Percentiles rank a stretch among this genome's conserved stretches.
These are phyloP conservation scores for Plantago elongata DNA, from an alignment of 257 asterid genomes.

Conservation along the genomic window DNA sequence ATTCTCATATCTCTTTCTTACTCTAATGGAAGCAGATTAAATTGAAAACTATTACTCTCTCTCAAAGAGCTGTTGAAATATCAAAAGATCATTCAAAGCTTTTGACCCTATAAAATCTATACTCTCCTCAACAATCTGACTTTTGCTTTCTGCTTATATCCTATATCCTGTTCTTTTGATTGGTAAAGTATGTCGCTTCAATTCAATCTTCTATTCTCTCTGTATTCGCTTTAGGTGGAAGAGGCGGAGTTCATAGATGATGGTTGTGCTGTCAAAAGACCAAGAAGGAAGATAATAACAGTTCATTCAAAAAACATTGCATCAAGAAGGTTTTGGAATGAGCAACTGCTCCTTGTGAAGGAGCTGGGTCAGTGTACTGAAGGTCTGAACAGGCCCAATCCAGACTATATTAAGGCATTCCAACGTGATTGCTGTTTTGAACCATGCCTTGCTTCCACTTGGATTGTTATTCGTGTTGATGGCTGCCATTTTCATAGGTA, in stretches of 20 bases:
- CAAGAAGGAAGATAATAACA: slow-evolving; percentile 40
- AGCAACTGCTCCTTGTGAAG: slow-evolving; percentile 35
- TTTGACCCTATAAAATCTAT: too few relatives aligned
- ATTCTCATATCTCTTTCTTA: slow-evolving; percentile 16
- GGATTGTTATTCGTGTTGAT: slow-evolving; percentile 80
- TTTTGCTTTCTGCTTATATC: too few relatives aligned
- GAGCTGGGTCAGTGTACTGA: slow-evolving; percentile 56
- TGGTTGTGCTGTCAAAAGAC: slow-evolving; percentile 65
- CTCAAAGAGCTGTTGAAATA: too few relatives aligned
- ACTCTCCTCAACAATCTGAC: too few relatives aligned
- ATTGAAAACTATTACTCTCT: too few relatives aligned
- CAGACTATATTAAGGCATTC: slow-evolving; percentile 60
- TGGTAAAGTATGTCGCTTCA: too few relatives aligned
- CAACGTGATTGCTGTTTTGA: slow-evolving; percentile 48
- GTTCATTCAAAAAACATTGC: slow-evolving; percentile 63
- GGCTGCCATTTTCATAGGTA: slow-evolving; percentile 77
- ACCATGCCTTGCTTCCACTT: slow-evolving; percentile 38
- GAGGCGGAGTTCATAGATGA: slow-evolving; percentile 52
- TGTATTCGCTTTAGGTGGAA: too few relatives aligned
- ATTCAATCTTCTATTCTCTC: too few relatives aligned
- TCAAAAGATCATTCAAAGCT: too few relatives aligned
- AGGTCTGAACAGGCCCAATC: slow-evolving; percentile 44
- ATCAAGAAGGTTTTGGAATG: slow-evolving; percentile 66
- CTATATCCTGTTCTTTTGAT: too few relatives aligned
- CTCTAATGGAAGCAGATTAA: too few relatives aligned